Percentiles rank a stretch among this genome's conserved stretches.
Conservation (phyloP, 1,284 basidiomycete species). For the Lignosus rhinocerotis region DNA sequence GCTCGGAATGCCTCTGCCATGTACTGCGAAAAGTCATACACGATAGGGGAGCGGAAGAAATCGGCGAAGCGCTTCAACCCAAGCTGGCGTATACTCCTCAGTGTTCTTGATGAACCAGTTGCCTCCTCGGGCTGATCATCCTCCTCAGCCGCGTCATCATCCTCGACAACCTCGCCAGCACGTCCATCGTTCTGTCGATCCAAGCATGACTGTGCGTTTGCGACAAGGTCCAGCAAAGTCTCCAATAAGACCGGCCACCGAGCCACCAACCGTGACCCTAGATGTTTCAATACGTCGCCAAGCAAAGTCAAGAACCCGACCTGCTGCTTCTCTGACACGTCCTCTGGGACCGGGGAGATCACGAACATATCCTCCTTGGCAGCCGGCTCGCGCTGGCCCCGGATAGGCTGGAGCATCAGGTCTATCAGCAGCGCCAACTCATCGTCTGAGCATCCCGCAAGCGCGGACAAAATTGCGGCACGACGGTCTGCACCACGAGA, state of each 20-base stretch:
- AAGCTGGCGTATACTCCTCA: constrained; percentile 74
- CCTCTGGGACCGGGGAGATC: constrained; percentile 29
- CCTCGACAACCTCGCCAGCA: constrained; percentile 36
- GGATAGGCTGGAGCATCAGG: constrained; percentile 87
- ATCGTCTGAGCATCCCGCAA: constrained; percentile 70
- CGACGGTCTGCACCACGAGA: constrained; percentile 74
- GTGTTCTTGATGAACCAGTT: constrained; percentile 40
- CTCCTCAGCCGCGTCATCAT: constrained; percentile 40
- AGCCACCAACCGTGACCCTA: constrained; percentile 69
- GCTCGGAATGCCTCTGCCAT: constrained; percentile 67
- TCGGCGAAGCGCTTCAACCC: constrained; percentile 88
- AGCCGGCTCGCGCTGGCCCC: constrained; percentile 31
- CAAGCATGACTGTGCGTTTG: constrained; percentile 63
- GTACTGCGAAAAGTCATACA: constrained; percentile 79
- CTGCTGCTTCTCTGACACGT: constrained; percentile 68
- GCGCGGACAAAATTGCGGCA: constrained; percentile 74
- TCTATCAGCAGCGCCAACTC: constrained; percentile 84
- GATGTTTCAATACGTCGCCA: constrained; percentile 79
- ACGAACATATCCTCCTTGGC: constrained; percentile 23
- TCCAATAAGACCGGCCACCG: constrained; percentile 79
- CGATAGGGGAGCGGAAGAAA: constrained; percentile 76
- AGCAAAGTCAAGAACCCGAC: constrained; percentile 83
- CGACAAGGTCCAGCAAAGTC: constrained; percentile 64
- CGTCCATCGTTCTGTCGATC: constrained; percentile 25
- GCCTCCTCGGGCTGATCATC: constrained; percentile 32